phyloP scores from a whole-genome alignment of 2,329 filamentous ascomycete genomes.

The Orbilia brochopaga region DNA sequence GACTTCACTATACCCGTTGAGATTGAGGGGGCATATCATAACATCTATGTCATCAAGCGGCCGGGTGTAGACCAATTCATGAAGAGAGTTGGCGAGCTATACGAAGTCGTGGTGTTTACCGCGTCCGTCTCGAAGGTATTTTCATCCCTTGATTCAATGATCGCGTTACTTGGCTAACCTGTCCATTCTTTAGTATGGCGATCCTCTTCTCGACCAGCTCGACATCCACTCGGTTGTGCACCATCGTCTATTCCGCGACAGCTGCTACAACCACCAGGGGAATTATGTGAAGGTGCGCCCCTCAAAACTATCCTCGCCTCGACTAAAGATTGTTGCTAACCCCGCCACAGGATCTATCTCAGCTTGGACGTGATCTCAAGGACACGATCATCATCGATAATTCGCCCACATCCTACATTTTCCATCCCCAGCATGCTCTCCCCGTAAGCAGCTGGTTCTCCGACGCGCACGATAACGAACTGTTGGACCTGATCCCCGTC shows the following conservation, averaged over 20 bases:
- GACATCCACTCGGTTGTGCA: constrained; percentile 98
- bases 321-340: constrained; percentile 1
- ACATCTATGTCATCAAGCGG: constrained; percentile 98
- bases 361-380: constrained; percentile 91
- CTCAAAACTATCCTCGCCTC: constrained; percentile 16
- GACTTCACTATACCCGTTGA: constrained; percentile 99
- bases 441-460: constrained; percentile 99
- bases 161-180: constrained; percentile 45
- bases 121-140: constrained; percentile 94
- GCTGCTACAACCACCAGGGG: constrained; percentile 98
- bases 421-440: constrained; percentile 97
- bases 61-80: constrained; percentile 99
- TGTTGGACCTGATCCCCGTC: constrained; percentile 95
- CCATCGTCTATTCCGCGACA: constrained; percentile 94
- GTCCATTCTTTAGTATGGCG: constrained; percentile 77
- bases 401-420: constrained; percentile 98
- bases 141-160: constrained; percentile 4
- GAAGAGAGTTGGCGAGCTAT: constrained; percentile 96
- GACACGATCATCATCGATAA: constrained; percentile 99
- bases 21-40: constrained; percentile 98
- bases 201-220: constrained; percentile 91
- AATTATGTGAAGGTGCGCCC: constrained; percentile 85
- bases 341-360: constrained; percentile 76
- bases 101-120: constrained; percentile 98
- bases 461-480: constrained; percentile 97